These are phyloP conservation scores for Scutellaria baicalensis DNA, from an alignment of 257 asterid species.

Conservation along the genomic window DNA sequence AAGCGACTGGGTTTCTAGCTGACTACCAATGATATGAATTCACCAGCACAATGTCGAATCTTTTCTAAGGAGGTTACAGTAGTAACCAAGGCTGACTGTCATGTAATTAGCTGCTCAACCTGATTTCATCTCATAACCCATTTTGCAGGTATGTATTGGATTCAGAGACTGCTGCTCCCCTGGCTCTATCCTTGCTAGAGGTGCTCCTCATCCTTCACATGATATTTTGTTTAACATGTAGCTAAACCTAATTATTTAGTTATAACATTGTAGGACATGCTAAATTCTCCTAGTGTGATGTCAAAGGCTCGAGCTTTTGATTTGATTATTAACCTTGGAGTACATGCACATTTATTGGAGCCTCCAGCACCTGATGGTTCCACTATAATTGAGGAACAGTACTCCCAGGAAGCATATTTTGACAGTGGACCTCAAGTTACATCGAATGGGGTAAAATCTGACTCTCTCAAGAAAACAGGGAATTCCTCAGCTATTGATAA, in stretches of 20 bases:
- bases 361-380: slow-evolving; percentile 80
- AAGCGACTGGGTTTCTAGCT: slow-evolving; percentile 5
- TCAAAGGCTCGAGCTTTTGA: slow-evolving; percentile 96
- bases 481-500: slow-evolving; percentile 64
- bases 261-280: slow-evolving; percentile 71
- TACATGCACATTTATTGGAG: slow-evolving; percentile 95
- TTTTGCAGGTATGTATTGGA: slow-evolving; percentile 91
- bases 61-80: not conserved
- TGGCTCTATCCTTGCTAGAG: slow-evolving; percentile 90
- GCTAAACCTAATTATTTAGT: slow-evolving; percentile 22
- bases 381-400: slow-evolving; percentile 70
- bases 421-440: slow-evolving; percentile 63
- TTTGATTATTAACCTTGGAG: slow-evolving; percentile 92
- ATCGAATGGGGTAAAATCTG: slow-evolving; percentile 41
- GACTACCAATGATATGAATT: not conserved
- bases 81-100: not conserved
- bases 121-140: slow-evolving; percentile 24
- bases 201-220: slow-evolving; percentile 37
- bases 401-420: slow-evolving; percentile 62
- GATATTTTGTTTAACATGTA: slow-evolving; percentile 8
- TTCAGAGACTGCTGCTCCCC: slow-evolving; percentile 90
- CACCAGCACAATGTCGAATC: not conserved
- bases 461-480: slow-evolving; percentile 41
- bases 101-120: slow-evolving; percentile 7
- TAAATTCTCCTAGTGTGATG: slow-evolving; percentile 67